Evolutionary conservation across 495 filamentous ascomycete species (phyloP).

Genomic region (Massariosphaeria phaeospora): DNA sequence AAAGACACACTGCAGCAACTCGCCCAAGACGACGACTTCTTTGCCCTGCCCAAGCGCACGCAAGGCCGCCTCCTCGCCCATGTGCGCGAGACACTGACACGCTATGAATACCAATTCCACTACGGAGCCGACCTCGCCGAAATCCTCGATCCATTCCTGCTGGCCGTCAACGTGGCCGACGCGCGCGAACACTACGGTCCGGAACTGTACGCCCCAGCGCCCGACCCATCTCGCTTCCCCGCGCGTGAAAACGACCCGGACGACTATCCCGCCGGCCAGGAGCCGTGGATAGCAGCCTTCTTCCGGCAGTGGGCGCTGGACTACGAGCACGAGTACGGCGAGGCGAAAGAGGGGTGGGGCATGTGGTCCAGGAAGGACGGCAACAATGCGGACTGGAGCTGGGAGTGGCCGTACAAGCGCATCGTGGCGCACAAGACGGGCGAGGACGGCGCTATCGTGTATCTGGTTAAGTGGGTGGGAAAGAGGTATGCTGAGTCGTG

Average conservation of each 20-base stretch:
- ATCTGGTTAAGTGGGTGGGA: constrained; percentile 14
- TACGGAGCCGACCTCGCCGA: constrained; percentile 7
- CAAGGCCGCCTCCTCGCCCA: background rate
- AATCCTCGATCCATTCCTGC: constrained; percentile 10
- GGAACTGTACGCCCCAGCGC: background rate
- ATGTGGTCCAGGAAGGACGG: background rate
- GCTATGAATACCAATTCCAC: constrained; percentile 12
- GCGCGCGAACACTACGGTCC: background rate
- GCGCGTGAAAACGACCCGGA: background rate
- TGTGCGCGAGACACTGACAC: background rate
- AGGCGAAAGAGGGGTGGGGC: background rate
- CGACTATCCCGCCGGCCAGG: background rate
- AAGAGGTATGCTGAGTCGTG: background rate
- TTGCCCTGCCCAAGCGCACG: background rate
- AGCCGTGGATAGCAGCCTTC: constrained; percentile 10
- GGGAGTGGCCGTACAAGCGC: constrained; percentile 13
- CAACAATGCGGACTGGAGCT: background rate
- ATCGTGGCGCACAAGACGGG: constrained; percentile 2
- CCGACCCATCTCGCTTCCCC: background rate
- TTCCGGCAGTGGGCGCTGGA: constrained; percentile 13
- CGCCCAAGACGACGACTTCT: background rate
- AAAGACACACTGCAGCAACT: background rate
- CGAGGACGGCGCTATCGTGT: background rate
- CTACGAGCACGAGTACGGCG: constrained; percentile 9
- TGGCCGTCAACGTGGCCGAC: background rate